Evolutionary conservation across 345 rosid species (phyloP).

Genomic region (Salix arbutifolia): DNA sequence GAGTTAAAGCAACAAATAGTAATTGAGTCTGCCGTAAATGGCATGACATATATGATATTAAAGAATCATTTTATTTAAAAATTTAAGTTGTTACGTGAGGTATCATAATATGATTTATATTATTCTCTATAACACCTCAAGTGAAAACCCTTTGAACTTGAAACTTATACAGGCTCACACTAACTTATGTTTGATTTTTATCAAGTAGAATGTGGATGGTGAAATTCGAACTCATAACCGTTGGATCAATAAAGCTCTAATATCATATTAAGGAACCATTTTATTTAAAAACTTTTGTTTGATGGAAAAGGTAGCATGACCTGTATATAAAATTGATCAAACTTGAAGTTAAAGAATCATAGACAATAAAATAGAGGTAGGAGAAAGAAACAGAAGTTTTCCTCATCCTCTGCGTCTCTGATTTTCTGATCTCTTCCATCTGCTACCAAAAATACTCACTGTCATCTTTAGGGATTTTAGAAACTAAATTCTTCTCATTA

Average conservation of each 20-base stretch:
- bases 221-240: too few species aligned
- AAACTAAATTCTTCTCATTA: too few species aligned
- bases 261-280: accelerated
- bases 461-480: neutral
- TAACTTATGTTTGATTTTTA: too few species aligned
- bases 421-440: neutral
- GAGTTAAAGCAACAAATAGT: neutral
- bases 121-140: too few species aligned
- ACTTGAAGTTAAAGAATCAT: neutral
- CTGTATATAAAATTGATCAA: neutral
- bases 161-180: too few species aligned
- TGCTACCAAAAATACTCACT: neutral
- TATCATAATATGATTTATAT: too few species aligned
- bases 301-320: neutral
- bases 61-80: accelerated
- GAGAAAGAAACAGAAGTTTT: neutral
- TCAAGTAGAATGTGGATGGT: too few species aligned
- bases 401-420: neutral
- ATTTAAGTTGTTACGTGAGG: too few species aligned
- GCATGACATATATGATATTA: neutral
- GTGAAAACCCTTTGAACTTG: too few species aligned
- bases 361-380: neutral
- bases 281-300: too few species aligned
- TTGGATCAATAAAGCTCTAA: too few species aligned
- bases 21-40: neutral